These are phyloP conservation scores for Pyrenopolyporus hunteri DNA, from an alignment of 495 filamentous ascomycete genomes.

Conservation along the genomic window DNA sequence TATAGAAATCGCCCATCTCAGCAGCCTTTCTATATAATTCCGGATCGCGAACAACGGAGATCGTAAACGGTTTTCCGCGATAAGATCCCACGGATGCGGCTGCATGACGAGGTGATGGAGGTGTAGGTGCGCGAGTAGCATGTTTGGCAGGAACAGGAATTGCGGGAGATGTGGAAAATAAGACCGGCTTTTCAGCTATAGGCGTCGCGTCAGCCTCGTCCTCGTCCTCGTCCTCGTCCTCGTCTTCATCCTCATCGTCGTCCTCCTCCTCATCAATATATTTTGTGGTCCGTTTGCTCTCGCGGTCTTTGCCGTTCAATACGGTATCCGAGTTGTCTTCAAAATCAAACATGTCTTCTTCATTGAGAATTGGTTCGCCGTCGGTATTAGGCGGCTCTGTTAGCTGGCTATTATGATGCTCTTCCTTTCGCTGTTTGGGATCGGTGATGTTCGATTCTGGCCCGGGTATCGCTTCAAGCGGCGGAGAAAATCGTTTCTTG, in stretches of 20 bases:
- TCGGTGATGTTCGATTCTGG: not conserved
- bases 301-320: not conserved
- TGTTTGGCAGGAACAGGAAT: constrained; percentile 34
- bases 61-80: constrained; percentile 46
- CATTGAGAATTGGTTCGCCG: constrained; percentile 10
- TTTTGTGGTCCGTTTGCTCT: constrained; percentile 10
- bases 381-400: not conserved
- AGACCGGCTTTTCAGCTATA: constrained; percentile 24
- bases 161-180: constrained; percentile 33
- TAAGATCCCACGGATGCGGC: constrained; percentile 50
- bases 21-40: constrained; percentile 52
- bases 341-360: constrained; percentile 43
- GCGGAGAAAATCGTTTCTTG: constrained; percentile 38
- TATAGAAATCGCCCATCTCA: constrained; percentile 52
- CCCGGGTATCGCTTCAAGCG: constrained; percentile 14
- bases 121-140: constrained; percentile 19
- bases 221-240: constrained; percentile 34
- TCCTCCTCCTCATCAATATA: constrained; percentile 29
- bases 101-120: constrained; percentile 22
- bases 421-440: not conserved
- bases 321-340: constrained; percentile 17
- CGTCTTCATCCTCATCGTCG: constrained; percentile 22
- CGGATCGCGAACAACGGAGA: constrained; percentile 48
- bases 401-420: not conserved
- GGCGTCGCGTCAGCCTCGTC: constrained; percentile 35